Percentiles rank a stretch among this genome's conserved stretches.
phyloP scores from a whole-genome alignment of 495 filamentous ascomycete genomes.

The Lasiosphaeria ovina region DNA sequence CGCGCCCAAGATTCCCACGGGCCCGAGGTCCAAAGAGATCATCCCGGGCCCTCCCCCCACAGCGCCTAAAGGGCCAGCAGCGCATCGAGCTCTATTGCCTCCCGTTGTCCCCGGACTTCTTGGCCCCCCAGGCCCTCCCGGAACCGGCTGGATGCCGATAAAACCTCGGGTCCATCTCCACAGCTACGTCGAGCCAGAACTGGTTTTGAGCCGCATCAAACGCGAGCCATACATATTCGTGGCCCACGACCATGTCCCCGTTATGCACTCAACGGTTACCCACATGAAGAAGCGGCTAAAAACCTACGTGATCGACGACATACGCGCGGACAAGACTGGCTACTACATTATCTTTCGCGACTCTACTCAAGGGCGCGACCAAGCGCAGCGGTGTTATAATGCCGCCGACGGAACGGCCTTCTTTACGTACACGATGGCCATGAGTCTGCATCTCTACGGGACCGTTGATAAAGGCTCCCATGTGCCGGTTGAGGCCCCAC shows the following conservation, averaged over 20 bases:
- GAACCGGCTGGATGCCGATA: constrained; percentile 26
- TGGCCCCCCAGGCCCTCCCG: not conserved
- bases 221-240: constrained; percentile 92
- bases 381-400: constrained; percentile 73
- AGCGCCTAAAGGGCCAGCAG: constrained; percentile 84
- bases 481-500: constrained; percentile 34
- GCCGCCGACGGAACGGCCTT: constrained; percentile 70
- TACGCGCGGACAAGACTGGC: constrained; percentile 77
- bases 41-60: constrained; percentile 69
- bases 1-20: constrained; percentile 37
- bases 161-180: constrained; percentile 22
- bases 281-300: constrained; percentile 87
- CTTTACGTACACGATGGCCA: constrained; percentile 90
- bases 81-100: constrained; percentile 43
- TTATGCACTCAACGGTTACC: constrained; percentile 74
- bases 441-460: constrained; percentile 75
- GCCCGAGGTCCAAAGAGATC: constrained; percentile 36
- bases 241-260: constrained; percentile 77
- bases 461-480: constrained; percentile 61
- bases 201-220: constrained; percentile 65
- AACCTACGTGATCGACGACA: constrained; percentile 69
- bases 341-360: constrained; percentile 91
- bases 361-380: constrained; percentile 68
- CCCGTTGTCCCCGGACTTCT: not conserved
- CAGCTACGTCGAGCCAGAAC: constrained; percentile 37